Percentiles rank a stretch among this genome's conserved stretches.
These are phyloP conservation scores for Nitzschia sp. DNA, from an alignment of 108 stramenopile species.

Conservation along the genomic window DNA sequence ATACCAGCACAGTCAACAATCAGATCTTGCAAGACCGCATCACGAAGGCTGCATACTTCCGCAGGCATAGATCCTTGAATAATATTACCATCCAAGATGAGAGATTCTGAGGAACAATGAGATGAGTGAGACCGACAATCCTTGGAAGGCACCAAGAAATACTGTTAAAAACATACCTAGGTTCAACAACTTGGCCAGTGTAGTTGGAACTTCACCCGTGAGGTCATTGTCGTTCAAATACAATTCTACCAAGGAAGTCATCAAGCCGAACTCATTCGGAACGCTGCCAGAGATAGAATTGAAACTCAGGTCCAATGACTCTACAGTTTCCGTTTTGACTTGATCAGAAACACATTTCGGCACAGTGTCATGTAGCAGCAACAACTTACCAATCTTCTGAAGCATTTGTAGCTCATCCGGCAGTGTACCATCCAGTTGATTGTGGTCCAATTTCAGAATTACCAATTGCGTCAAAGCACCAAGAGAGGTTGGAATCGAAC, in stretches of 20 bases:
- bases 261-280: constrained; percentile 4
- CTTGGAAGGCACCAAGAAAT: background rate
- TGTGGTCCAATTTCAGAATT: constrained; percentile 23
- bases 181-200: constrained; percentile 6
- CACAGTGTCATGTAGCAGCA: background rate
- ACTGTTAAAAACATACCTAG: background rate
- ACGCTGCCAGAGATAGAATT: constrained; percentile 10
- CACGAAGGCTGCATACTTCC: constrained; percentile 51
- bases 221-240: constrained; percentile 23
- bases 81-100: constrained; percentile 34
- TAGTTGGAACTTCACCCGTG: constrained; percentile 16
- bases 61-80: constrained; percentile 44
- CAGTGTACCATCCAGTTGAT: constrained; percentile 29
- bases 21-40: constrained; percentile 19
- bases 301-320: constrained; percentile 12
- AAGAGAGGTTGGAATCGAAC: constrained; percentile 58
- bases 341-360: background rate
- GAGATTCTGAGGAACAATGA: constrained; percentile 5
- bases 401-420: constrained; percentile 36
- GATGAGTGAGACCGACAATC: background rate
- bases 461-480: constrained; percentile 47
- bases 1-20: constrained; percentile 45
- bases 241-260: constrained; percentile 18
- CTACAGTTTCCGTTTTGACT: background rate
- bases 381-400: constrained; percentile 16